These are phyloP conservation scores for Petunia secreta DNA, from an alignment of 257 asterid species.

Conservation along the genomic window DNA sequence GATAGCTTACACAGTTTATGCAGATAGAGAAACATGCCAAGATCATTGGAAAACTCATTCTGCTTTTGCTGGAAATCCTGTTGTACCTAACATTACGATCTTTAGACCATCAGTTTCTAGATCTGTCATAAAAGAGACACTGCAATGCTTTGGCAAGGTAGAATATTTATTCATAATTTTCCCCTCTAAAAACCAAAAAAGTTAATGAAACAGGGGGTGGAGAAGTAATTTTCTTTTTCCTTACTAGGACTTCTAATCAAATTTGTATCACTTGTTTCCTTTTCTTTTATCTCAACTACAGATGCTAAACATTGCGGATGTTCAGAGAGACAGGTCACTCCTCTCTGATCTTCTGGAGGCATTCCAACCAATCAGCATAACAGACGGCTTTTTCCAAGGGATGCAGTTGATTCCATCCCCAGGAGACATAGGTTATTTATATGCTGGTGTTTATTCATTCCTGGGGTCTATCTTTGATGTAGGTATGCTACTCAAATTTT, in stretches of 20 bases:
- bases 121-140: slow-evolving; percentile 65
- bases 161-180: background rate
- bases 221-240: background rate
- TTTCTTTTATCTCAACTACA: slow-evolving; percentile 39
- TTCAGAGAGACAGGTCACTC: slow-evolving; percentile 54
- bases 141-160: slow-evolving; percentile 88
- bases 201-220: background rate
- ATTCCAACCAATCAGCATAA: slow-evolving; percentile 61
- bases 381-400: slow-evolving; percentile 57
- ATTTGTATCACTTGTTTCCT: slow-evolving; percentile 24
- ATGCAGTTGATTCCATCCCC: slow-evolving; percentile 59
- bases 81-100: slow-evolving; percentile 41
- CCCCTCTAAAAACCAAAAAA: background rate
- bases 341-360: slow-evolving; percentile 69
- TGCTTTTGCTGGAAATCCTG: slow-evolving; percentile 63
- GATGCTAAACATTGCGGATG: slow-evolving; percentile 65
- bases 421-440: slow-evolving; percentile 65
- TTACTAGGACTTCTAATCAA: slow-evolving; percentile 29
- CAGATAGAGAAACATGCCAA: slow-evolving; percentile 69
- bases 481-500: slow-evolving; percentile 47
- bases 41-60: slow-evolving; percentile 79
- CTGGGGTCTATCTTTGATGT: slow-evolving; percentile 60
- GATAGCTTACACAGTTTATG: slow-evolving; percentile 40
- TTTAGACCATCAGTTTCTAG: slow-evolving; percentile 49
- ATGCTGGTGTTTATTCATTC: slow-evolving; percentile 64